These are phyloP conservation scores for Ambrosia trifida DNA, from an alignment of 129 eudicot genomes.

Conservation along the genomic window DNA sequence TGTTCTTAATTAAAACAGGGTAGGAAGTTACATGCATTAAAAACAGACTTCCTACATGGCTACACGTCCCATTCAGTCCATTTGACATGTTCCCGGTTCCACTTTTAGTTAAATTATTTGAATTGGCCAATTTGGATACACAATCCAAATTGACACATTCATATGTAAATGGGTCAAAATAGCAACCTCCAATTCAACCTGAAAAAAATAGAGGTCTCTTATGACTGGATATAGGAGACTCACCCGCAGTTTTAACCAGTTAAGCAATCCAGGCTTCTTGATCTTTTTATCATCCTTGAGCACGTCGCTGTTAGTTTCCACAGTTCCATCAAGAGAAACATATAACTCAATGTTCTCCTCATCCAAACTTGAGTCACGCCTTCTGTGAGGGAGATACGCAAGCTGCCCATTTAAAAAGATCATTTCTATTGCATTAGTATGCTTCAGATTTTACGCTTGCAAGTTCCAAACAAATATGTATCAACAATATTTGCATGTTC, in stretches of 20 bases:
- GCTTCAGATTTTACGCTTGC: constrained; percentile 8
- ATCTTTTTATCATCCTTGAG: constrained; percentile 71
- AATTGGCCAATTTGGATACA: constrained; percentile 10
- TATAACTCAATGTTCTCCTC: constrained; percentile 67
- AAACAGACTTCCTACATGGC: neutral
- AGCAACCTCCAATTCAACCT: neutral
- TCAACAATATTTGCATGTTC: constrained; percentile 2
- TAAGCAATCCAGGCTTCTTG: constrained; percentile 77
- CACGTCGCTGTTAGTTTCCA: constrained; percentile 54
- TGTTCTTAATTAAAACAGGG: neutral
- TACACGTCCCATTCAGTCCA: neutral
- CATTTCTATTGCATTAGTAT: constrained; percentile 16
- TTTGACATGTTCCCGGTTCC: neutral
- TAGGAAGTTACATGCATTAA: neutral
- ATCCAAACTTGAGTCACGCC: constrained; percentile 78
- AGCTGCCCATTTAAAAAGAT: constrained; percentile 57
- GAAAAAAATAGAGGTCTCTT: neutral
- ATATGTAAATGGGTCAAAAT: neutral
- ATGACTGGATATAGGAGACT: constrained; percentile 28
- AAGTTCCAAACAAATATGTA: neutral
- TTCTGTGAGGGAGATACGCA: constrained; percentile 86
- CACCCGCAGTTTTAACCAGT: constrained; percentile 91
- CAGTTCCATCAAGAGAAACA: constrained; percentile 65
- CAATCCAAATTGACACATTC: neutral
- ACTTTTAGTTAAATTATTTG: neutral